Evolutionary conservation across 202 grass and related monocot genomes (phyloP).

Genomic region (Musa balbisiana): DNA sequence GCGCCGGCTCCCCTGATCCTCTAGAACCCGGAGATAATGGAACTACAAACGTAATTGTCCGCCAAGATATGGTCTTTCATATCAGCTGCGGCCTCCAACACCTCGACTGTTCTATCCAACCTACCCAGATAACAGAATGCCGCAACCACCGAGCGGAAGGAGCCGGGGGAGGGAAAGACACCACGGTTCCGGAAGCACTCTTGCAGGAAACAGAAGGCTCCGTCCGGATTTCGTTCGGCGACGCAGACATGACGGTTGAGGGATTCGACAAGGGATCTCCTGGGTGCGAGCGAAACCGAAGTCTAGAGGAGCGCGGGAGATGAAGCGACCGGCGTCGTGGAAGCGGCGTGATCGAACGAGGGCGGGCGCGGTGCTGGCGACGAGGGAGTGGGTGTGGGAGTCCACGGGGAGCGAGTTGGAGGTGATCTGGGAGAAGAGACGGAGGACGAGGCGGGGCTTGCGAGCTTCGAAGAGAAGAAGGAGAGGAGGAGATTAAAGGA

Average conservation of each 20-base stretch:
- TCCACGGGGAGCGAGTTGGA: constrained; percentile 19
- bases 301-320: constrained; percentile 1
- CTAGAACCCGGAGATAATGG: constrained; percentile 51
- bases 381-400: not conserved
- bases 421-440: constrained; percentile 29
- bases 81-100: constrained; percentile 47
- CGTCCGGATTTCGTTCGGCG: constrained; percentile 20
- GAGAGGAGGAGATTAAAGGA: constrained; percentile 24
- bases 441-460: constrained; percentile 12
- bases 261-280: constrained; percentile 36
- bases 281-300: constrained; percentile 18
- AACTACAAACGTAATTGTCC: constrained; percentile 53
- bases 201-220: constrained; percentile 38
- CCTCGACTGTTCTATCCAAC: constrained; percentile 44
- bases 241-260: constrained; percentile 43
- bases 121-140: constrained; percentile 29
- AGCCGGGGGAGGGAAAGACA: constrained; percentile 20
- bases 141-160: constrained; percentile 29
- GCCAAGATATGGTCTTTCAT: constrained; percentile 26
- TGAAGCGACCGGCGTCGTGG: constrained; percentile 17
- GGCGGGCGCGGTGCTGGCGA: not conserved
- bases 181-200: constrained; percentile 30
- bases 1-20: constrained; percentile 25
- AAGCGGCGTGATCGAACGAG: constrained; percentile 22
- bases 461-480: constrained; percentile 16